These are phyloP conservation scores for Globisporangium nagaii DNA, from an alignment of 352 stramenopile genomes.

Conservation along the genomic window DNA sequence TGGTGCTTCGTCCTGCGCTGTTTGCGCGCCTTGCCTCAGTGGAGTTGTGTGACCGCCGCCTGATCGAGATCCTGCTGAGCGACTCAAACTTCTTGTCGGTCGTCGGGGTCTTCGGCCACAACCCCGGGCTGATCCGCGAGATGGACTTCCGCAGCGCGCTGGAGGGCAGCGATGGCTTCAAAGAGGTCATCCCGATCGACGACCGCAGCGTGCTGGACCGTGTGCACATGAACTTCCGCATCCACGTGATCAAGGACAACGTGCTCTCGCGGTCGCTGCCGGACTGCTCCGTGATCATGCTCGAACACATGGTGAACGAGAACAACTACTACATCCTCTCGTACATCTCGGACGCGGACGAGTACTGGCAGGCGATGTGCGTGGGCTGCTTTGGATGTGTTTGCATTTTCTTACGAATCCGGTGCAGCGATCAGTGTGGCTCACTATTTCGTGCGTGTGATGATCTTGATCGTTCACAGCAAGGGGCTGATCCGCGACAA, in stretches of 20 bases:
- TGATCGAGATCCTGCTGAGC: conserved; percentile 68
- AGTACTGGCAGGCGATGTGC: conserved; percentile 67
- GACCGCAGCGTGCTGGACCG: conserved; percentile 54
- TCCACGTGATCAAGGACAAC: conserved; percentile 87
- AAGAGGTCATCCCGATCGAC: conserved; percentile 73
- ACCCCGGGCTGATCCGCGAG: conserved; percentile 62
- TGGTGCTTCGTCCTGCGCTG: not conserved
- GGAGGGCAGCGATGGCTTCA: conserved; percentile 52
- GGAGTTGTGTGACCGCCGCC: conserved; percentile 58
- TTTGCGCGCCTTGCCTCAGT: conserved; percentile 25
- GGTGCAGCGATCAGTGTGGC: too few species aligned
- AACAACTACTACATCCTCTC: conserved; percentile 84
- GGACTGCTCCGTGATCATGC: conserved; percentile 67
- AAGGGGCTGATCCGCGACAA: conserved; percentile 39
- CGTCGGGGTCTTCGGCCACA: conserved; percentile 76
- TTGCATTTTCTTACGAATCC: too few species aligned
- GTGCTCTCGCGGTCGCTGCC: conserved; percentile 71
- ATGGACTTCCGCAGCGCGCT: conserved; percentile 72
- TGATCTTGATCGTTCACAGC: conserved; percentile 15
- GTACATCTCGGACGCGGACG: conserved; percentile 69
- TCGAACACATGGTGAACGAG: conserved; percentile 81
- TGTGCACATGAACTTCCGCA: conserved; percentile 83
- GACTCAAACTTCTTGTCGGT: conserved; percentile 80
- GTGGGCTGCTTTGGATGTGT: conserved; percentile 6
- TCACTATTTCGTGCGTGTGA: conserved; percentile 5